phyloP scores from a whole-genome alignment of 495 filamentous ascomycete species.

The Penicillium crystallinum region DNA sequence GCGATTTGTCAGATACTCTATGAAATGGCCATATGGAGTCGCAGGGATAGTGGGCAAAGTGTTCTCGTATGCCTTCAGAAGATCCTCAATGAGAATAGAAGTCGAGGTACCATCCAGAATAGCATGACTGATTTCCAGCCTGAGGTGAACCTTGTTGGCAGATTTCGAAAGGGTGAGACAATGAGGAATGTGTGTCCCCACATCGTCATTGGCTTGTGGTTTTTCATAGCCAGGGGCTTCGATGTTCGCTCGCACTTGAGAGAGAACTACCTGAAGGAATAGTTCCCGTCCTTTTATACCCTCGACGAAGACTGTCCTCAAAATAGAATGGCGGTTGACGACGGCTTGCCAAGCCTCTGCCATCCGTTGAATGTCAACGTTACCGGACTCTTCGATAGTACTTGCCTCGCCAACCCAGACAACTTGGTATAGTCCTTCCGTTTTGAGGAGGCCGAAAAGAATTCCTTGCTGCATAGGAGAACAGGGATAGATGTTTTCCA shows the following conservation, averaged over 20 bases:
- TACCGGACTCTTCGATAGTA: no score
- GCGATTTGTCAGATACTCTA: neutral
- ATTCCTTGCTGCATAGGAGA: no score
- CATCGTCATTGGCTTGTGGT: neutral
- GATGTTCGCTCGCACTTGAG: neutral
- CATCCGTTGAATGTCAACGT: neutral
- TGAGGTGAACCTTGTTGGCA: neutral
- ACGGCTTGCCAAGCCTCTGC: neutral
- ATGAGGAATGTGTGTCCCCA: neutral
- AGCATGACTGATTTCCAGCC: neutral
- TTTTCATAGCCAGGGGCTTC: no score
- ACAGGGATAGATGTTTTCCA: no score
- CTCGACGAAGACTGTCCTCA: neutral
- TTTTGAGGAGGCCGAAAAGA: no score
- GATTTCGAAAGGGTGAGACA: no score
- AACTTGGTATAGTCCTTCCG: no score
- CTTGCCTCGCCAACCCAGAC: no score
- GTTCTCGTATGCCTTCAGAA: neutral
- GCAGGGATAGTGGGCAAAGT: neutral
- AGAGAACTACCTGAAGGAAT: neutral
- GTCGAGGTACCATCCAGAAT: neutral
- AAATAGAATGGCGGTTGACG: neutral
- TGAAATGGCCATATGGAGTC: neutral
- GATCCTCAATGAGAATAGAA: neutral
- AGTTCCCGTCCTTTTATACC: neutral